Conservation (phyloP, 495 filamentous ascomycete genomes). For the Aspergillus heteromorphus region DNA sequence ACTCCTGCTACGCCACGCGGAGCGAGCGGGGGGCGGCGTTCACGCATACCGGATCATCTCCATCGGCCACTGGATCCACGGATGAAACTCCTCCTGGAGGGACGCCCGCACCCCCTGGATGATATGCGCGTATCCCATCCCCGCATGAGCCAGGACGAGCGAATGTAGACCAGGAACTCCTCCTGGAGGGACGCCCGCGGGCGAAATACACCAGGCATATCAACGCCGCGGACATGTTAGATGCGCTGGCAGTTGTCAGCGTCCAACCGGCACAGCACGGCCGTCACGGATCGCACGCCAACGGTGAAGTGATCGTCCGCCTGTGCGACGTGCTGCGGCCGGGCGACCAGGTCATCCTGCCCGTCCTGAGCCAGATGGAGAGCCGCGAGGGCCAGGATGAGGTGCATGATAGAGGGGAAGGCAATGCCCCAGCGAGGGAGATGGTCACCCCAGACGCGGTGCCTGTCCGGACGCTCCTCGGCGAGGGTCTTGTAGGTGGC, state of each 20-base stretch:
- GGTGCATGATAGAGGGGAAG: slow-evolving; percentile 42
- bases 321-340: slow-evolving; percentile 25
- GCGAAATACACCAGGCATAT: slow-evolving; percentile 45
- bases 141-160: slow-evolving; percentile 31
- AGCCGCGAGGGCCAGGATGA: slow-evolving; percentile 39
- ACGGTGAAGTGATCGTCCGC: slow-evolving; percentile 44
- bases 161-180: slow-evolving; percentile 44
- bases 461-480: slow-evolving; percentile 2
- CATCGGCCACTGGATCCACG: slow-evolving; percentile 31
- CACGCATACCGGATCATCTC: neutral
- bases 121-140: slow-evolving; percentile 39
- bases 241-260: slow-evolving; percentile 38
- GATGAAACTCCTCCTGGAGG: slow-evolving; percentile 17
- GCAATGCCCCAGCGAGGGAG: slow-evolving; percentile 37
- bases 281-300: slow-evolving; percentile 39
- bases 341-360: slow-evolving; percentile 25
- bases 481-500: slow-evolving; percentile 14
- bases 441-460: slow-evolving; percentile 32
- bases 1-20: too few relatives aligned
- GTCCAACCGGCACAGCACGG: slow-evolving; percentile 29
- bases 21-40: too few relatives aligned
- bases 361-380: slow-evolving; percentile 34
- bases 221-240: slow-evolving; percentile 43
- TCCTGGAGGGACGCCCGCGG: slow-evolving; percentile 31
- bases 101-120: slow-evolving; percentile 22